Evolutionary conservation across 2,329 filamentous ascomycete genomes (phyloP).

Genomic region (Zelopaecilomyces penicillatus): DNA sequence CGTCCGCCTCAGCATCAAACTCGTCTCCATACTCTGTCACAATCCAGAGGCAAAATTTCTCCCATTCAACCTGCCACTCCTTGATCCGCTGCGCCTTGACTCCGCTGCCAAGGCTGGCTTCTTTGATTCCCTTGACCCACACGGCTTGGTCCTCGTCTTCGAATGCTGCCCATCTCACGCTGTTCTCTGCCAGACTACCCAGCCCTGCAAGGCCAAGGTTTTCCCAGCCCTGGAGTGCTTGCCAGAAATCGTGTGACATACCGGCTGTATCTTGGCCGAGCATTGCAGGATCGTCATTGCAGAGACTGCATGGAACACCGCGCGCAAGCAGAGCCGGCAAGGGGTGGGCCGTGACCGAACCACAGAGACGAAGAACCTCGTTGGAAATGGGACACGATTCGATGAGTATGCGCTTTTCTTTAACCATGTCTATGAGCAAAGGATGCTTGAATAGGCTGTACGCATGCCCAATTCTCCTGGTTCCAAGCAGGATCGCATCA

Average conservation of each 20-base stretch:
- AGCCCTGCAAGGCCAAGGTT: slow-evolving; percentile 83
- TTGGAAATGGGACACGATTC: slow-evolving; percentile 90
- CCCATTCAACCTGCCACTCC: slow-evolving; percentile 76
- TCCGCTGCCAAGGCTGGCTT: slow-evolving; percentile 63
- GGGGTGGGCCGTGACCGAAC: slow-evolving; percentile 68
- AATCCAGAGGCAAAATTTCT: slow-evolving; percentile 85
- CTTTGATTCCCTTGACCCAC: slow-evolving; percentile 65
- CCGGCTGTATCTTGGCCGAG: slow-evolving; percentile 74
- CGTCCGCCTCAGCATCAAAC: slow-evolving; percentile 34
- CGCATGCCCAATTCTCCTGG: slow-evolving; percentile 80
- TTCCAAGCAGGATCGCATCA: slow-evolving; percentile 79
- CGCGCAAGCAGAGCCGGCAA: slow-evolving; percentile 76
- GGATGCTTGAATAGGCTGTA: slow-evolving; percentile 90
- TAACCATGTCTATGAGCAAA: slow-evolving; percentile 77
- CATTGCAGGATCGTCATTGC: slow-evolving; percentile 87
- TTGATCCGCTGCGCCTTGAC: slow-evolving; percentile 64
- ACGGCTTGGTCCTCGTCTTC: slow-evolving; percentile 65
- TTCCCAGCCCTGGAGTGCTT: slow-evolving; percentile 82
- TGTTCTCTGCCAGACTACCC: slow-evolving; percentile 84
- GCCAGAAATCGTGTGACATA: slow-evolving; percentile 91
- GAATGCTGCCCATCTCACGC: slow-evolving; percentile 80
- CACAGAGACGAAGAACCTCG: slow-evolving; percentile 72
- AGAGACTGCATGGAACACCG: slow-evolving; percentile 74
- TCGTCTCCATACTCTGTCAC: slow-evolving; percentile 66
- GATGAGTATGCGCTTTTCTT: slow-evolving; percentile 77